These are phyloP conservation scores for Paecilomyces fulvus DNA, from an alignment of 2,329 filamentous ascomycete species.

Conservation along the genomic window DNA sequence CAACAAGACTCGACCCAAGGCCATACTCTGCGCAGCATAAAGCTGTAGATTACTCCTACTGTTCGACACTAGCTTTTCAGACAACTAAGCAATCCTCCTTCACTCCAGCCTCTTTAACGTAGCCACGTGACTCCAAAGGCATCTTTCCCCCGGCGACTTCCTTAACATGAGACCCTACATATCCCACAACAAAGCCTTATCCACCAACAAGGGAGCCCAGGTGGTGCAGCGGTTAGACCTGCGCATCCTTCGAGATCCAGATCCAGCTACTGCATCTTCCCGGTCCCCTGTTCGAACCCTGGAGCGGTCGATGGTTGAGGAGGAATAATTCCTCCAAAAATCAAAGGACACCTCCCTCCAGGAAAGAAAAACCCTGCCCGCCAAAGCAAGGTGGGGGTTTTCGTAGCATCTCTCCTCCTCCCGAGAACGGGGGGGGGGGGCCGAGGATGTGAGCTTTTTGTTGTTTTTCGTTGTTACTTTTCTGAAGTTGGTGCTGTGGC, in stretches of 20 bases:
- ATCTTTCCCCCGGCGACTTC: neutral
- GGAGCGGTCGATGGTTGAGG: neutral
- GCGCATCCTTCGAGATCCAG: neutral
- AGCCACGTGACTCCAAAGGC: neutral
- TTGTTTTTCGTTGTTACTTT: neutral
- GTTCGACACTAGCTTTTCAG: neutral
- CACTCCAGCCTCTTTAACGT: neutral
- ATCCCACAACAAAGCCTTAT: neutral
- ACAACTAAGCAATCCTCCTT: neutral
- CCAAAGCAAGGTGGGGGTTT: neutral
- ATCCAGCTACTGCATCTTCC: neutral
- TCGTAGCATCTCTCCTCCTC: neutral
- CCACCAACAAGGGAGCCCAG: neutral
- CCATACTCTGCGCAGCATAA: too few species aligned
- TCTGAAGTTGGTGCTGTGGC: neutral
- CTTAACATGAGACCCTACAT: neutral
- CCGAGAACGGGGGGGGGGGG: neutral
- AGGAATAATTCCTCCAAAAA: neutral
- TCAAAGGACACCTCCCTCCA: neutral
- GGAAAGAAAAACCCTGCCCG: neutral
- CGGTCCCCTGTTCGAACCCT: neutral
- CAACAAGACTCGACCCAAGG: too few species aligned
- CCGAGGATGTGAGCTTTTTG: neutral
- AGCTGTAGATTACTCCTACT: too few species aligned
- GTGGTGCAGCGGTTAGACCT: neutral